These are phyloP conservation scores for Schwanniomyces vanrijiae DNA, from an alignment of 805 yeast species.

Conservation along the genomic window DNA sequence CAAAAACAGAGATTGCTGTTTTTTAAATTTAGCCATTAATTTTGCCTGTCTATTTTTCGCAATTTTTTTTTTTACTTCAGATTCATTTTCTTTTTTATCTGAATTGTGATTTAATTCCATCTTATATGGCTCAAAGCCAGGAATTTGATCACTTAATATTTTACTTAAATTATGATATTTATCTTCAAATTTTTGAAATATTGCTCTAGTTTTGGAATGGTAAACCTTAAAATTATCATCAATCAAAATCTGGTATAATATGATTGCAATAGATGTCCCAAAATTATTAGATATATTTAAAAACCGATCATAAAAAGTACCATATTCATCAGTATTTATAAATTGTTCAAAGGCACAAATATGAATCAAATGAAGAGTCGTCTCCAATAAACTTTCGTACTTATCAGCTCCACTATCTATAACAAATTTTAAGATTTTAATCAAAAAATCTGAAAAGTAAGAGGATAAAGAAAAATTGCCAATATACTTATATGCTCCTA, in stretches of 20 bases:
- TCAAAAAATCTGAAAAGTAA: slow-evolving; percentile 54
- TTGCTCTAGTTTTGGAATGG: slow-evolving; percentile 59
- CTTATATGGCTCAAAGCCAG: slow-evolving; percentile 22
- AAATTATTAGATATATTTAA: slow-evolving; percentile 29
- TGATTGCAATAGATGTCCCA: slow-evolving; percentile 37
- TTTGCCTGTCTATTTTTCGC: slow-evolving; percentile 72
- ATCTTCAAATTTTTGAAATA: slow-evolving; percentile 37
- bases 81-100: slow-evolving; percentile 31
- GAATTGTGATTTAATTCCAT: slow-evolving; percentile 16
- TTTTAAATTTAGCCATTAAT: slow-evolving; percentile 74
- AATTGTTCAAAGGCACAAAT: slow-evolving; percentile 41
- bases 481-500: slow-evolving; percentile 43
- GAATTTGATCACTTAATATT: slow-evolving; percentile 17
- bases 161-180: slow-evolving; percentile 21
- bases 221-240: slow-evolving; percentile 40
- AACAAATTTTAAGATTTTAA: slow-evolving; percentile 46
- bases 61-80: slow-evolving; percentile 59
- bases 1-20: slow-evolving; percentile 76
- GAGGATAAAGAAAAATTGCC: slow-evolving; percentile 53
- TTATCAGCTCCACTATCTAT: slow-evolving; percentile 35
- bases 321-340: slow-evolving; percentile 27
- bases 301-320: slow-evolving; percentile 29
- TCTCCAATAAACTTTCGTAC: slow-evolving; percentile 56
- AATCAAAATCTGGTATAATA: slow-evolving; percentile 37
- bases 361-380: slow-evolving; percentile 68